Evolutionary conservation across 2,329 filamentous ascomycete species (phyloP).

Genomic region (Lasiodiplodia gonubiensis): DNA sequence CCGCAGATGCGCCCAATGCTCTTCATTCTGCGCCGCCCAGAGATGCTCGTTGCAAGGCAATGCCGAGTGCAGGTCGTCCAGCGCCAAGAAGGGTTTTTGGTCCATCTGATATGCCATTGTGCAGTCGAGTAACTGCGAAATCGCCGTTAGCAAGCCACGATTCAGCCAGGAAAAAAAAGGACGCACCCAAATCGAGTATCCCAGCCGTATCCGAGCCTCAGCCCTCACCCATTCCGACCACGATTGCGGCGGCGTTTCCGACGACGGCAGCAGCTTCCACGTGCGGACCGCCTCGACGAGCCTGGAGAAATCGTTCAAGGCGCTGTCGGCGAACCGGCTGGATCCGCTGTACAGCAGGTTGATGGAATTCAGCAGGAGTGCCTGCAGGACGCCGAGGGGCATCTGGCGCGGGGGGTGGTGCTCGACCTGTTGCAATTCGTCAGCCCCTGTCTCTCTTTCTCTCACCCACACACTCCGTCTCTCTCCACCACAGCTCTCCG

Average conservation of each 20-base stretch:
- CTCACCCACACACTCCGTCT: no score
- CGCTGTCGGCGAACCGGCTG: slow-evolving; percentile 3
- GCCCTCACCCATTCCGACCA: slow-evolving; percentile 19
- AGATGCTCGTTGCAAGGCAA: slow-evolving; percentile 33
- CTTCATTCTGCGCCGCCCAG: slow-evolving; percentile 35
- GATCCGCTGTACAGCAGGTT: slow-evolving; percentile 23
- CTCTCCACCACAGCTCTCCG: no score
- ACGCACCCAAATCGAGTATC: slow-evolving; percentile 10
- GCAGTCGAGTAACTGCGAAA: not conserved
- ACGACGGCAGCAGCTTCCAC: slow-evolving; percentile 8
- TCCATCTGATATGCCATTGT: slow-evolving; percentile 29
- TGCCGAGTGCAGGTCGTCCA: slow-evolving; percentile 19
- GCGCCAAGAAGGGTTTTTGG: slow-evolving; percentile 14
- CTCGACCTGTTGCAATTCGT: not conserved
- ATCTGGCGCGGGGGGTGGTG: slow-evolving; percentile 19
- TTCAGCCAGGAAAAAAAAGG: no score
- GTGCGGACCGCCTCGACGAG: slow-evolving; percentile 12
- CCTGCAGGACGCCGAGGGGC: slow-evolving; percentile 13
- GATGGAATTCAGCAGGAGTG: slow-evolving; percentile 1
- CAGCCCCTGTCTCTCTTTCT: not conserved
- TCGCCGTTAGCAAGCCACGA: not conserved
- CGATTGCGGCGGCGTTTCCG: slow-evolving; percentile 15
- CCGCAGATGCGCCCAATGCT: slow-evolving; percentile 33
- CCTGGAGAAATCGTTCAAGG: slow-evolving; percentile 5
- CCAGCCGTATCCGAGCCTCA: slow-evolving; percentile 11